phyloP scores from a whole-genome alignment of 306 rosid species.

The Datisca glomerata region DNA sequence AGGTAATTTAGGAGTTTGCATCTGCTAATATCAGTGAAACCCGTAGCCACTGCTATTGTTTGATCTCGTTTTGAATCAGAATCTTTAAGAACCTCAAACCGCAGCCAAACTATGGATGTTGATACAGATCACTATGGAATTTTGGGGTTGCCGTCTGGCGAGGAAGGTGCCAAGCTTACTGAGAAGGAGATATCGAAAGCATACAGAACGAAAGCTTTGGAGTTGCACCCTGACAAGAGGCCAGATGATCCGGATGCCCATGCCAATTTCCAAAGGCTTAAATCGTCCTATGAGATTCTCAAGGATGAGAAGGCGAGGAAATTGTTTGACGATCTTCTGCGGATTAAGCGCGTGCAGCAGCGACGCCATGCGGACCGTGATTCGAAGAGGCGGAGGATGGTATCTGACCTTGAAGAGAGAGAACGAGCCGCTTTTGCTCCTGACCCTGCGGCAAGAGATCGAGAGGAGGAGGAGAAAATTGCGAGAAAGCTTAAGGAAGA shows the following conservation, averaged over 20 bases:
- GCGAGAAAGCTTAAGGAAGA: slow-evolving; percentile 59
- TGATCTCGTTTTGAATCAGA: too few relatives aligned
- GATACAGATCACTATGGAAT: slow-evolving; percentile 52
- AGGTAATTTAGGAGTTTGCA: too few relatives aligned
- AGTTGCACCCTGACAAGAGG: slow-evolving; percentile 85
- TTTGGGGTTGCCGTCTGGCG: slow-evolving; percentile 69
- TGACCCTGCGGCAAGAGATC: slow-evolving; percentile 36
- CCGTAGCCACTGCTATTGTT: too few relatives aligned
- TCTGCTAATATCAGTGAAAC: too few relatives aligned
- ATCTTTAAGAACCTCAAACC: too few relatives aligned
- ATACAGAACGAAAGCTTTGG: slow-evolving; percentile 64
- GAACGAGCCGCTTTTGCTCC: slow-evolving; percentile 52
- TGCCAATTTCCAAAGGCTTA: slow-evolving; percentile 49
- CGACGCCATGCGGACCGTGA: slow-evolving; percentile 48
- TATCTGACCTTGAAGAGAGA: slow-evolving; percentile 74
- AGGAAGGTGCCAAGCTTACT: slow-evolving; percentile 57
- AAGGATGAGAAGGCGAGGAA: slow-evolving; percentile 73
- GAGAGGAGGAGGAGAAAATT: slow-evolving; percentile 65
- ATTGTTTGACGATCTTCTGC: slow-evolving; percentile 58
- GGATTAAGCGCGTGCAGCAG: slow-evolving; percentile 54
- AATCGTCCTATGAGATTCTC: slow-evolving; percentile 69
- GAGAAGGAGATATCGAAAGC: slow-evolving; percentile 67
- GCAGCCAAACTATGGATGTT: slow-evolving; percentile 1
- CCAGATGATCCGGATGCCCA: slow-evolving; percentile 19
- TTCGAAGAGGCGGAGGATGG: slow-evolving; percentile 56